A percentile compares a stretch with the other conserved stretches of the same genome.
These are phyloP conservation scores for Daldinia sp. DNA, from an alignment of 2,329 filamentous ascomycete species.

Conservation along the genomic window DNA sequence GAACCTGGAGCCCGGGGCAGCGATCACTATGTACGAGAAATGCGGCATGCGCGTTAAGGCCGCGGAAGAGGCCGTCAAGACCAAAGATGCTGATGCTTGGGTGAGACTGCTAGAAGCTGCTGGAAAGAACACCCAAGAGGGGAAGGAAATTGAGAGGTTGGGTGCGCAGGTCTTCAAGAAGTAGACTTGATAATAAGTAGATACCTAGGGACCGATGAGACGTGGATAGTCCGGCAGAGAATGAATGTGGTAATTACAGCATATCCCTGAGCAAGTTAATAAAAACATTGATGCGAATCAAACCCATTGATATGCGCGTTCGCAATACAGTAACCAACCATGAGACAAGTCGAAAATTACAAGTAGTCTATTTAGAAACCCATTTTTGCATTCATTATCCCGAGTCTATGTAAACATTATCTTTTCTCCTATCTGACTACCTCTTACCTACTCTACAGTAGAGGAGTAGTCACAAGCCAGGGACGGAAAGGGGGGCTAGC, in stretches of 20 bases:
- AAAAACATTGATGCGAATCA: not conserved
- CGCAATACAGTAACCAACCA: no score
- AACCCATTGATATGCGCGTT: no score
- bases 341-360: no score
- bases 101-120: conserved; percentile 77
- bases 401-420: conserved; percentile 37
- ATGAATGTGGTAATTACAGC: not conserved
- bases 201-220: not conserved
- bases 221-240: not conserved
- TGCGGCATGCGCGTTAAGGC: conserved; percentile 90
- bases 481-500: not conserved
- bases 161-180: conserved; percentile 67
- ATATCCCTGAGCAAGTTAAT: not conserved
- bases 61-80: conserved; percentile 87
- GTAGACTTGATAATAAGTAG: conserved; percentile 32
- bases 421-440: not conserved
- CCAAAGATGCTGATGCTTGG: conserved; percentile 80
- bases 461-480: no score
- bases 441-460: conserved; percentile 7
- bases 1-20: conserved; percentile 70
- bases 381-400: conserved; percentile 40
- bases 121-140: conserved; percentile 70
- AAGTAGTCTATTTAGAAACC: conserved; percentile 8
- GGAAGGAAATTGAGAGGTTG: conserved; percentile 83
- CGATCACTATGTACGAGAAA: conserved; percentile 94